Conservation (phyloP, 345 rosid species). For the Eucalyptus pauciflora region DNA sequence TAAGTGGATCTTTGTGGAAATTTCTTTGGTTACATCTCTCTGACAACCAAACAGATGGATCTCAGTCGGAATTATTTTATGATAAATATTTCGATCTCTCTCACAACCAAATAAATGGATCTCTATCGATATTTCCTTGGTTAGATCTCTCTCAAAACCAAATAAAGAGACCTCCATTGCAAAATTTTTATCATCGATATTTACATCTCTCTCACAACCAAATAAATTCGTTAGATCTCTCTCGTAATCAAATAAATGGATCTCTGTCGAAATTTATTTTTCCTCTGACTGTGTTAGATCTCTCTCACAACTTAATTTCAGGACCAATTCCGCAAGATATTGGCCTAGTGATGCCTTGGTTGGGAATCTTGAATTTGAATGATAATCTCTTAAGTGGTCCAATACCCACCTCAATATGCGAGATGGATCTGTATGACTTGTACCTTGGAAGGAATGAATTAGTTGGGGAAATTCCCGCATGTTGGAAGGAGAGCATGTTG, state of each 20-base stretch:
- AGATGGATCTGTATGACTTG: fast-evolving
- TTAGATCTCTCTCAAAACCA: not conserved
- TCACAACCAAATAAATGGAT: not conserved
- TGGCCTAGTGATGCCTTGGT: fast-evolving
- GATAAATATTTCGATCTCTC: too few relatives aligned
- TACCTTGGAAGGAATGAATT: not conserved
- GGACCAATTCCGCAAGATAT: not conserved
- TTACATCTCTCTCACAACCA: not conserved
- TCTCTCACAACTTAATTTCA: not conserved
- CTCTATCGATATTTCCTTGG: too few relatives aligned
- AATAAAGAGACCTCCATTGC: too few relatives aligned
- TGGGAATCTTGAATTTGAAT: fast-evolving
- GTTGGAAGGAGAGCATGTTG: not conserved
- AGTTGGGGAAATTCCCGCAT: not conserved
- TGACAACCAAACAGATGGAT: too few relatives aligned
- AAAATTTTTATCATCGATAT: too few relatives aligned
- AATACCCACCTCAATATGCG: not conserved
- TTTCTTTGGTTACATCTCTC: too few relatives aligned
- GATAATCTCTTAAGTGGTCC: not conserved
- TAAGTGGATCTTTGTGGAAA: too few relatives aligned
- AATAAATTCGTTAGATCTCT: too few relatives aligned
- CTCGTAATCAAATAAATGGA: not conserved
- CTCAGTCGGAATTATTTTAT: too few relatives aligned
- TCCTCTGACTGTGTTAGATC: fast-evolving
- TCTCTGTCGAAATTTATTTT: not conserved